Evolutionary conservation across 164 flowering plant species (phyloP), one percentile per base, ranked within the genome.

Genomic region (Tetrastigma voinierianum): DNA sequence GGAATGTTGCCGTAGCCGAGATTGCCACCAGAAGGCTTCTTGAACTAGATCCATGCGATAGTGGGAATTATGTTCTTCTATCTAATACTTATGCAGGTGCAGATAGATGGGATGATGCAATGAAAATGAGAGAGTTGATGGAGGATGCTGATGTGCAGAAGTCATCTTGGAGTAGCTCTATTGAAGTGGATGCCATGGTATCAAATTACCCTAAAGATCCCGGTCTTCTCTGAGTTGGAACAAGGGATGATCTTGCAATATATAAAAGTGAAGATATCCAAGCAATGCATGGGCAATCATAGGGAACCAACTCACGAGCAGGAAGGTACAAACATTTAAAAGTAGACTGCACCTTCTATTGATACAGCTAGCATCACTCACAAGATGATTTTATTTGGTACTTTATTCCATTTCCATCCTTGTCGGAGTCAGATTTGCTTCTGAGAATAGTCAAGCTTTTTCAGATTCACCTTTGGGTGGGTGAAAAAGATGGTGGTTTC

Each of bases 51-150:
- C 79, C 86, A 24, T 53, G 57, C 47, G 83, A 85, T 54, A 82
- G 90, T 67, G 90, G 86, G 65, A 80, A 83, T 55, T 87, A 80
- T 74, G 81, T 85, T 56, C 87, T 90, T 55, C 71, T 85, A 32
- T 86, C 87, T 9, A 79, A 78, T 67, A 67, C 81, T 19, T 90
- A 88, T 77, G 90, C 88, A n/a, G 67, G 81, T 21, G 79, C 77
- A 3, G 80, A 78, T 59, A 82, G 85, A 70, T 88, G 96, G 96
- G 77, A 75, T 61, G 90, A 84, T 64, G 82, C 85, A 19, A 60
- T 54, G 40, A 79, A 73, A 62, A 46, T 77, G 15, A 83, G 92
- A 69, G 80, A 78, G 19, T 51, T 83, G 70, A 83, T 90, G 86
- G 75, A 68, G 68, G 80, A 63, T 12, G 66, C 52, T 53, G 70